Percentiles rank a stretch among this genome's conserved stretches.
These are phyloP conservation scores for Xylaria sp. DNA, from an alignment of 2,329 filamentous ascomycete species.

Conservation along the genomic window DNA sequence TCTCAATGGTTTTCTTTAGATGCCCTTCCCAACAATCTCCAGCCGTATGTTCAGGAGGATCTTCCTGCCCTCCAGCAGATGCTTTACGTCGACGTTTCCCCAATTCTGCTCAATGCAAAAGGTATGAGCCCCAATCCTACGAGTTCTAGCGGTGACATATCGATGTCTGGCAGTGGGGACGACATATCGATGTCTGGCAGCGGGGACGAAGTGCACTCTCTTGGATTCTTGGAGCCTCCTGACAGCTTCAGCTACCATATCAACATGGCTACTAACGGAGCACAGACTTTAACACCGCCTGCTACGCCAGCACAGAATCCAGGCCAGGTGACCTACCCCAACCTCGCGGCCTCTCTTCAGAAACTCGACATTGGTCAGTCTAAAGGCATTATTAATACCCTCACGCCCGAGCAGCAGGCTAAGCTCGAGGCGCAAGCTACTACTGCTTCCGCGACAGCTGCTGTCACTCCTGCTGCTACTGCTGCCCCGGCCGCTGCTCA, in stretches of 20 bases:
- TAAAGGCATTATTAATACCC: not conserved
- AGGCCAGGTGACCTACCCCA: not conserved
- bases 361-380: not conserved
- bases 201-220: not conserved
- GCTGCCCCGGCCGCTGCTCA: too few species aligned
- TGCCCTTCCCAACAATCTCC: conserved; percentile 17
- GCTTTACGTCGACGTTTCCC: not conserved
- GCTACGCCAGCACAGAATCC: too few species aligned
- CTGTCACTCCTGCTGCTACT: too few species aligned
- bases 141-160: not conserved
- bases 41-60: conserved; percentile 13
- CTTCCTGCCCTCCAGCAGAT: not conserved
- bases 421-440: not conserved
- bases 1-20: conserved; percentile 31
- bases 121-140: not conserved
- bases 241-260: not conserved
- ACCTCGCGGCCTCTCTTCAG: not conserved
- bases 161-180: not conserved
- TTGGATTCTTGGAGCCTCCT: not conserved
- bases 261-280: not conserved
- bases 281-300: too few species aligned
- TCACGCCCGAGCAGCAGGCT: not conserved
- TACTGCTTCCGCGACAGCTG: not conserved
- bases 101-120: not conserved
- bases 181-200: not conserved